Conservation (phyloP, 192 early-diverging fungal species). For the Spizellomyces punctatus region DNA sequence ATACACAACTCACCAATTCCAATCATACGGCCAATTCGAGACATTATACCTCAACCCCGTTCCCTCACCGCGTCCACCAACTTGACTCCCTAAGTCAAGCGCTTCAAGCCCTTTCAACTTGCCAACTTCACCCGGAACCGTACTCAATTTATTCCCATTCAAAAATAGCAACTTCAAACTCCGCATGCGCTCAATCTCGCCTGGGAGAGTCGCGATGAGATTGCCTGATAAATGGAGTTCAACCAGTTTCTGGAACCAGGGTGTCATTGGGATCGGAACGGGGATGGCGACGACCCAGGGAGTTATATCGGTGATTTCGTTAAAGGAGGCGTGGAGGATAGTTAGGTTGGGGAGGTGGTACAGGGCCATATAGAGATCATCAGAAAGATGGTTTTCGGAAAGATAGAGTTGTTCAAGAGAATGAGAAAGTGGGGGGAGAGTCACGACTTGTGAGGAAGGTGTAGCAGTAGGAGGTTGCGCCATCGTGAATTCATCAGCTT, state of each 20-base stretch:
- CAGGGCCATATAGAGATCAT: slow-evolving; percentile 77
- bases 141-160: slow-evolving; percentile 89
- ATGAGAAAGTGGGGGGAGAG: slow-evolving; percentile 54
- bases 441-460: neutral
- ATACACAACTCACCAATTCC: slow-evolving; percentile 75
- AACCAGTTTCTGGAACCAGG: slow-evolving; percentile 64
- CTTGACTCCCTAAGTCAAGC: slow-evolving; percentile 87
- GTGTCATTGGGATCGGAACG: slow-evolving; percentile 12
- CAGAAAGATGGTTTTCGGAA: slow-evolving; percentile 83
- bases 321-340: slow-evolving; percentile 80
- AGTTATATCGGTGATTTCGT: slow-evolving; percentile 83
- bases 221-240: slow-evolving; percentile 87
- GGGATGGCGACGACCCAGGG: slow-evolving; percentile 59
- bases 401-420: slow-evolving; percentile 68
- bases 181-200: slow-evolving; percentile 77
- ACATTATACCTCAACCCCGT: slow-evolving; percentile 85
- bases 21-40: slow-evolving; percentile 93
- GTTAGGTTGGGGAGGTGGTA: slow-evolving; percentile 73
- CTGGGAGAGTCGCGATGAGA: slow-evolving; percentile 78
- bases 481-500: neutral
- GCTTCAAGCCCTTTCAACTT: slow-evolving; percentile 77
- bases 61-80: slow-evolving; percentile 47
- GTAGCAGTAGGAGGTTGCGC: slow-evolving; percentile 2
- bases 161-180: slow-evolving; percentile 75
- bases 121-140: slow-evolving; percentile 85